Base-by-base conservation (phyloP, 1,284 basidiomycete genomes). In the Malassezia yamatoensis region DNA sequence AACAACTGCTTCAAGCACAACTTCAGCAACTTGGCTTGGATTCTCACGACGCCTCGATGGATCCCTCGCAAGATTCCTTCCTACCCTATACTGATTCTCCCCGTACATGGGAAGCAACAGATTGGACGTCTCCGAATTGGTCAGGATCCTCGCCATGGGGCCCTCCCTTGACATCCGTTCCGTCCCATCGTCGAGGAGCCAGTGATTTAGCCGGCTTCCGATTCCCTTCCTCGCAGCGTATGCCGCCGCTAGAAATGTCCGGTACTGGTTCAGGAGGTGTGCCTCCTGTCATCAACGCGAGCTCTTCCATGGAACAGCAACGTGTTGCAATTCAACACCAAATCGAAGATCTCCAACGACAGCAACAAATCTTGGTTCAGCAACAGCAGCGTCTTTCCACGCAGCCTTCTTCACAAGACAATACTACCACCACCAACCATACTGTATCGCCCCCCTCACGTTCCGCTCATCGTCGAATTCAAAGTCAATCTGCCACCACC, bases 401-500 rank as follows among this genome's bases (percentile, higher is more conserved):
- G 8, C 13, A 16, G 39, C 39, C 39, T 16, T 32, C 8, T 15
- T 24, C 24, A 1, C 13, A 20, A 15, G 33, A 38, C n/a, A 12
- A 9, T 21, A 24, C 45, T 41, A 48, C 35, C 13, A 16, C 34
- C 39, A 24, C 40, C 5, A 29, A 34, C 32, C 33, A 47, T 32
- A 18, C 13, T 1, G 3, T 18, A 5, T 24, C 34, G n/a, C 3
- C n/a, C 16, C 4, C 21, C 32, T n/a, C 35, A 8, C 90, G 54
- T 85, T 90, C 9, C 89, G 81, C 84, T 54, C 43, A 45, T 18
- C 83, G 90, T 55, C 86, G 91, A 48, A 87, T 93, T 9, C 90
- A 93, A 75, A 91, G 89, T 68, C 78, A 77, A 21, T 51, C 49
- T 16, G 49, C 49, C 18, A 42, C 40, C 18, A 16, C 11, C 21